These are phyloP conservation scores for Ophiocordyceps robertsii DNA, from an alignment of 2,329 filamentous ascomycete genomes.

Conservation along the genomic window DNA sequence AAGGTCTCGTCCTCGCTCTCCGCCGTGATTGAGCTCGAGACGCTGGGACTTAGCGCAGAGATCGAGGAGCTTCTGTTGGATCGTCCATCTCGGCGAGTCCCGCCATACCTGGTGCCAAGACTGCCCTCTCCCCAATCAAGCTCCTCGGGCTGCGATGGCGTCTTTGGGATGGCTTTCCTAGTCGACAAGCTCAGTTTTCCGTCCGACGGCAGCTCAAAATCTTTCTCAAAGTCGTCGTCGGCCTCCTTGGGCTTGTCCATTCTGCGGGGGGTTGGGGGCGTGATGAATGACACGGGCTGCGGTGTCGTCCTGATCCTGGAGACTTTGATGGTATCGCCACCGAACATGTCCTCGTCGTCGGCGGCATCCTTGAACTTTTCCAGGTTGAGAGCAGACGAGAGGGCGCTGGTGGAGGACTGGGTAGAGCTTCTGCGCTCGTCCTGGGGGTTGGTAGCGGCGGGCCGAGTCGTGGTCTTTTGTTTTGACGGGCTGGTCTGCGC, in stretches of 20 bases:
- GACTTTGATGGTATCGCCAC: conserved; percentile 54
- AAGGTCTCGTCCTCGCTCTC: conserved; percentile 92
- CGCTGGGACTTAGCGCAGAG: conserved; percentile 82
- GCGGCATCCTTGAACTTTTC: conserved; percentile 51
- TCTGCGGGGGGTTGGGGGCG: conserved; percentile 40
- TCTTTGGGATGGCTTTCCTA: conserved; percentile 47
- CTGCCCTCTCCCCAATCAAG: conserved; percentile 93
- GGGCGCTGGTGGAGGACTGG: conserved; percentile 18
- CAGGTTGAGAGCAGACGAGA: conserved; percentile 38
- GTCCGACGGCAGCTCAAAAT: conserved; percentile 57
- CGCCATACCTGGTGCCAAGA: conserved; percentile 78
- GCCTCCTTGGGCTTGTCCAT: conserved; percentile 18
- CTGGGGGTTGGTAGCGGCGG: conserved; percentile 8
- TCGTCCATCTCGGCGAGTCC: conserved; percentile 65
- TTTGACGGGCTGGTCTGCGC: conserved; percentile 38
- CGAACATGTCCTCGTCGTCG: conserved; percentile 47
- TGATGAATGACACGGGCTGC: conserved; percentile 39
- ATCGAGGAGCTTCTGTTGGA: conserved; percentile 76
- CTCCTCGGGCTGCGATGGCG: conserved; percentile 54
- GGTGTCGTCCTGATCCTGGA: conserved; percentile 41
- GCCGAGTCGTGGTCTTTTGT: conserved; percentile 12
- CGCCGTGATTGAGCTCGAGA: conserved; percentile 77
- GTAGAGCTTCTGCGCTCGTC: conserved; percentile 16
- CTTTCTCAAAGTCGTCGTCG: conserved; percentile 58
- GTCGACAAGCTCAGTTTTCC: conserved; percentile 52